phyloP scores from a whole-genome alignment of 495 filamentous ascomycete species.

The Rhypophila decipiens region DNA sequence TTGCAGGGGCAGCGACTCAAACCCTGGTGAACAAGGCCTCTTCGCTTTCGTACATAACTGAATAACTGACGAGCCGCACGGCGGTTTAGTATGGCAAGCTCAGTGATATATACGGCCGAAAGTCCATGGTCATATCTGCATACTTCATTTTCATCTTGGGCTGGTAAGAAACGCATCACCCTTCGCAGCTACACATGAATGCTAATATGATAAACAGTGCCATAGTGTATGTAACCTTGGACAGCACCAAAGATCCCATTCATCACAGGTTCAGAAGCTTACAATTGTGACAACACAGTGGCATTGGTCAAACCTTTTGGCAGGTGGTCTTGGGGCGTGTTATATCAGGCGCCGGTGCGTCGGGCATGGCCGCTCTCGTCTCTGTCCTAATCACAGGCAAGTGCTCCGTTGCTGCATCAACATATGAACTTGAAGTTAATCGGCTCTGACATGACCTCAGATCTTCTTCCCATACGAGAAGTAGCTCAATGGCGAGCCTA shows the following conservation, averaged over 20 bases:
- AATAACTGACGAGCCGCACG: not conserved
- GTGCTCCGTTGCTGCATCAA: no score
- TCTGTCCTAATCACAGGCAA: constrained; percentile 57
- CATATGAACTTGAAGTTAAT: no score
- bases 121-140: constrained; percentile 29
- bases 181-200: no score
- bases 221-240: constrained; percentile 31
- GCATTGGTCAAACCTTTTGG: constrained; percentile 40
- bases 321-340: constrained; percentile 51
- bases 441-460: constrained; percentile 17
- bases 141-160: constrained; percentile 40
- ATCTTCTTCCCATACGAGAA: constrained; percentile 61
- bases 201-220: constrained; percentile 17
- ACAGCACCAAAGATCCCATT: no score
- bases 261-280: no score
- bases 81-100: constrained; percentile 41
- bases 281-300: no score
- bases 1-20: constrained; percentile 56
- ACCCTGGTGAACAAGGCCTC: constrained; percentile 35
- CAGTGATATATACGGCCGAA: constrained; percentile 46
- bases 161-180: constrained; percentile 37
- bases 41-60: not conserved
- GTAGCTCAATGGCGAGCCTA: constrained; percentile 60
- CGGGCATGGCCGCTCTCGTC: constrained; percentile 51
- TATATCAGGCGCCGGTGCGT: constrained; percentile 54